phyloP scores from a whole-genome alignment of 495 filamentous ascomycete species.

The Daldinia caldariorum region DNA sequence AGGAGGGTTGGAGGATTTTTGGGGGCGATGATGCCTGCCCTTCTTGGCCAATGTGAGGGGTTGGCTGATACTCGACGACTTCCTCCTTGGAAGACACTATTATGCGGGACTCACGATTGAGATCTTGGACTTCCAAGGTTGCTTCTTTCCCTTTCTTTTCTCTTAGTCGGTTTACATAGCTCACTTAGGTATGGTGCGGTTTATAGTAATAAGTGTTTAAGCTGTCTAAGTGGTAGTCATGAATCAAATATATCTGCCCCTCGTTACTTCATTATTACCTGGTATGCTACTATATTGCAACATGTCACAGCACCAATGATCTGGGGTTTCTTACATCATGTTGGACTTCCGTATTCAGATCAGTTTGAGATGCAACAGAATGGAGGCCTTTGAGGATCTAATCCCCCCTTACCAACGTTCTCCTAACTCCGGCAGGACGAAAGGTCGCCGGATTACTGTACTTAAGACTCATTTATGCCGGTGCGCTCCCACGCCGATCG shows the following conservation, averaged over 20 bases:
- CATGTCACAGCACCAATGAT: neutral
- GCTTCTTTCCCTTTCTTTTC: neutral
- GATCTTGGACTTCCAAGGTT: neutral
- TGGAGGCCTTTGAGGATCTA: slow-evolving; percentile 2
- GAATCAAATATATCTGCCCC: neutral
- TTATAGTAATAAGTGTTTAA: neutral
- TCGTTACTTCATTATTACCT: neutral
- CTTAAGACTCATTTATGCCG: neutral
- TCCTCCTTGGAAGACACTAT: slow-evolving; percentile 8
- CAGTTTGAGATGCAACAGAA: neutral
- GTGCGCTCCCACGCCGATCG: slow-evolving; percentile 8
- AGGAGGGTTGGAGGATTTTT: slow-evolving; percentile 35
- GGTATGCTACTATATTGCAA: neutral
- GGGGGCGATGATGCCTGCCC: slow-evolving; percentile 21
- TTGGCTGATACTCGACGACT: slow-evolving; percentile 20
- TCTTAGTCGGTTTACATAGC: slow-evolving; percentile 2
- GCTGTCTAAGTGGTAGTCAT: neutral
- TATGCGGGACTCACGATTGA: slow-evolving; percentile 3
- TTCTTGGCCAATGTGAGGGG: slow-evolving; percentile 15
- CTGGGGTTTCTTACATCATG: neutral
- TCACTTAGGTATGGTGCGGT: neutral
- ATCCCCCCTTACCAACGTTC: neutral
- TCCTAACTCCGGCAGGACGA: neutral
- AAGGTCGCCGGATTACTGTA: slow-evolving; percentile 22
- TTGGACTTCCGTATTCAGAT: neutral